A percentile compares a stretch with the other conserved stretches of the same genome.
Conservation (phyloP, 495 filamentous ascomycete genomes). For the Lasiosphaeriaceae sp. region DNA sequence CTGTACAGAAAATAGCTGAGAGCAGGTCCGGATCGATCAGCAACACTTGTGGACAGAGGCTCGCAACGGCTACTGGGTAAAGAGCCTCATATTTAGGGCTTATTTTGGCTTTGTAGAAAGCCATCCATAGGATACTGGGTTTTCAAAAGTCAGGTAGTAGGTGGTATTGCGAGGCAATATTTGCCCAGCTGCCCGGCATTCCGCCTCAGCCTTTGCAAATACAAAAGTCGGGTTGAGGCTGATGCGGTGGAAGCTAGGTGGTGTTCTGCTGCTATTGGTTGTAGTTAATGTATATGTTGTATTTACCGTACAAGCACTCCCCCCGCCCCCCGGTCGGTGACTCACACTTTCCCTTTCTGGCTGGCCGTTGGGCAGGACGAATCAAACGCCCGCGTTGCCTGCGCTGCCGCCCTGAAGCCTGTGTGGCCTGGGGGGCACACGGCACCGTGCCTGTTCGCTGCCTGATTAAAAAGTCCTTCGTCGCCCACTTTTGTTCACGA, state of each 20-base stretch:
- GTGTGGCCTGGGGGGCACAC: constrained; percentile 3
- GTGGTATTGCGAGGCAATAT: too few relatives aligned
- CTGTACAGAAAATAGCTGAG: neutral
- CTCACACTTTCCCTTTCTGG: constrained; percentile 30
- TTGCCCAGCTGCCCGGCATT: too few relatives aligned
- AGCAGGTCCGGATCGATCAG: neutral
- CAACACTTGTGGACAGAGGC: too few relatives aligned
- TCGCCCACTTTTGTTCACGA: constrained; percentile 18
- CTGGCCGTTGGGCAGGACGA: constrained; percentile 14
- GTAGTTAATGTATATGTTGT: too few relatives aligned
- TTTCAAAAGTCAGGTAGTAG: too few relatives aligned
- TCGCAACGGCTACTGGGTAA: too few relatives aligned
- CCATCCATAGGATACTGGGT: too few relatives aligned
- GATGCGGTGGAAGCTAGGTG: too few relatives aligned
- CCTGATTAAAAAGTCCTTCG: constrained; percentile 33
- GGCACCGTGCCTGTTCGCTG: constrained; percentile 20
- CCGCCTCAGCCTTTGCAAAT: too few relatives aligned
- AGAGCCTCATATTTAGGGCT: too few relatives aligned
- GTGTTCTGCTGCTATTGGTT: neutral
- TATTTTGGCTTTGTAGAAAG: too few relatives aligned
- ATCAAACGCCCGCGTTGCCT: constrained; percentile 2
- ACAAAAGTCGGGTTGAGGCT: neutral
- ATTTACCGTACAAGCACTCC: neutral
- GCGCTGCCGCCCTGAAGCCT: constrained; percentile 6
- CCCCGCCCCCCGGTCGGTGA: constrained; percentile 16